Percentiles rank a stretch among this genome's conserved stretches.
phyloP scores from a whole-genome alignment of 2,329 filamentous ascomycete genomes.

The Scedosporium apiospermum region DNA sequence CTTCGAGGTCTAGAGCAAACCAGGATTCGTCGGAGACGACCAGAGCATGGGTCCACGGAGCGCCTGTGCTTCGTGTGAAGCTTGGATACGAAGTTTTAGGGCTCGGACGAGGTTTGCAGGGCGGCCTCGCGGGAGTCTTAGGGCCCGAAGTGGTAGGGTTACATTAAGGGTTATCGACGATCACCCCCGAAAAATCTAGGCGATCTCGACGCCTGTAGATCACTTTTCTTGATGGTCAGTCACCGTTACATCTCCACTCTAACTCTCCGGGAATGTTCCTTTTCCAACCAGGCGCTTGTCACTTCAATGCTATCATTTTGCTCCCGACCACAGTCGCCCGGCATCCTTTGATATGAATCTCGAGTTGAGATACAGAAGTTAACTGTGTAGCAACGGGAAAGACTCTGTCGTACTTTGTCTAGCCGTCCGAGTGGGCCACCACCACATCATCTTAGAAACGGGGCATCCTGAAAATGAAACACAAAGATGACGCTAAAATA shows the following conservation, averaged over 20 bases:
- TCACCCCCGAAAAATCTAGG: not conserved
- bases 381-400: not conserved
- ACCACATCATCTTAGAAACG: not conserved
- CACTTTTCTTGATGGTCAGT: not conserved
- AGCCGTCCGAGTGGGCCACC: not conserved
- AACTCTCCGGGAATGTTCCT: too few species aligned
- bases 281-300: too few species aligned
- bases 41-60: not conserved
- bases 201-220: not conserved
- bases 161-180: not conserved
- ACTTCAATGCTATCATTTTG: not conserved
- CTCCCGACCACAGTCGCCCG: too few species aligned
- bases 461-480: conserved; percentile 1
- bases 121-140: not conserved
- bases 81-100: not conserved
- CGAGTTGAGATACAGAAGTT: too few species aligned
- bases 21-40: not conserved
- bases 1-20: not conserved
- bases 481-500: not conserved
- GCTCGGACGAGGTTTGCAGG: not conserved
- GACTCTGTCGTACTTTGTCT: not conserved
- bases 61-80: not conserved
- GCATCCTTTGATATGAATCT: too few species aligned
- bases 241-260: not conserved
- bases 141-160: not conserved